Conservation (phyloP, 495 filamentous ascomycete genomes). For the Sordaria brevicollis region DNA sequence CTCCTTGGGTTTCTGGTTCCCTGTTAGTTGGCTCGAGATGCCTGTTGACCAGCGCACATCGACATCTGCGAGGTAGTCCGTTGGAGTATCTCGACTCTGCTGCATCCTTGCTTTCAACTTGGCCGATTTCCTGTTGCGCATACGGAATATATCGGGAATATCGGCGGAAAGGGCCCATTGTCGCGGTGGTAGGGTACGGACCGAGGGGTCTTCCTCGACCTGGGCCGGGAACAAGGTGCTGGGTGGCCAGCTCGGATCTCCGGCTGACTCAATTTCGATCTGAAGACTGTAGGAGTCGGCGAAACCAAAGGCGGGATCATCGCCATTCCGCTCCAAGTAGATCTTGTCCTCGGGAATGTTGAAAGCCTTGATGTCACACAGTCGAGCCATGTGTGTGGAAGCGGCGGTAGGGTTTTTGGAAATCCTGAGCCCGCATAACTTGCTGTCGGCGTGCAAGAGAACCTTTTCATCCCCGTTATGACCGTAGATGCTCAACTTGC, state of each 20-base stretch:
- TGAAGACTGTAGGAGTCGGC: constrained; percentile 34
- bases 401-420: constrained; percentile 32
- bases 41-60: constrained; percentile 34
- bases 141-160: constrained; percentile 29
- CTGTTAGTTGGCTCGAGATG: constrained; percentile 13
- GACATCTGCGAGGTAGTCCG: constrained; percentile 34
- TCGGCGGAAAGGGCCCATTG: constrained; percentile 31
- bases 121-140: constrained; percentile 24
- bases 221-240: constrained; percentile 25
- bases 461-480: constrained; percentile 14
- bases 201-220: constrained; percentile 13
- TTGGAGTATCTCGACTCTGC: constrained; percentile 11
- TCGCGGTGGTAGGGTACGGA: constrained; percentile 13
- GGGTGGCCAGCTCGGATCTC: constrained; percentile 39
- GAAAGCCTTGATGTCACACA: constrained; percentile 35
- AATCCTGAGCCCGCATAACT: constrained; percentile 34
- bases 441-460: constrained; percentile 35
- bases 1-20: constrained; percentile 17
- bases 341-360: constrained; percentile 37
- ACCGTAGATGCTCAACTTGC: constrained; percentile 31
- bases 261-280: constrained; percentile 37
- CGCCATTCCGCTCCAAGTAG: constrained; percentile 28
- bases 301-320: constrained; percentile 30
- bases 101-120: constrained; percentile 28
- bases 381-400: constrained; percentile 30